phyloP scores from a whole-genome alignment of 2,329 filamentous ascomycete genomes.

The Sphaerulina musiva region DNA sequence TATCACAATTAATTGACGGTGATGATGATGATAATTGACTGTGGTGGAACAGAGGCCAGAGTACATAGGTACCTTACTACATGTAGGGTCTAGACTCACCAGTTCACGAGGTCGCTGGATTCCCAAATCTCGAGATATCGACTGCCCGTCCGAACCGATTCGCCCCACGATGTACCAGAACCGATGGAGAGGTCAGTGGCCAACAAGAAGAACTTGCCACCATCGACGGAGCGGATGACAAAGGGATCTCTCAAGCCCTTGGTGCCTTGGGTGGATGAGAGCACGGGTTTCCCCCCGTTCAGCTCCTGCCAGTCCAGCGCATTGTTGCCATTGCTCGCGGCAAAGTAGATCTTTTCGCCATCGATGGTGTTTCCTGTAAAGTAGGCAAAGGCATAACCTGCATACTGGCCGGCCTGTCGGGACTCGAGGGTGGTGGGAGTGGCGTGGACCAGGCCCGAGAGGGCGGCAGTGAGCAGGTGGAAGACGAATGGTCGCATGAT shows the following conservation, averaged over 20 bases:
- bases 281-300: constrained; percentile 42
- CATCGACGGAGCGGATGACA: constrained; percentile 47
- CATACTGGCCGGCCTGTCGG: constrained; percentile 13
- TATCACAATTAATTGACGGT: too few relatives aligned
- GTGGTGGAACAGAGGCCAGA: too few relatives aligned
- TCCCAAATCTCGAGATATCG: constrained; percentile 49
- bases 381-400: constrained; percentile 48
- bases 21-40: too few relatives aligned
- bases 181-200: constrained; percentile 51
- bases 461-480: constrained; percentile 7
- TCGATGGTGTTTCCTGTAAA: constrained; percentile 43
- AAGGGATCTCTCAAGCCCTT: constrained; percentile 50
- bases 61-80: too few relatives aligned
- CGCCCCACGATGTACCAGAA: constrained; percentile 48
- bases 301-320: constrained; percentile 48
- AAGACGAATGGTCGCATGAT: constrained; percentile 4
- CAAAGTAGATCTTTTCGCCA: constrained; percentile 50
- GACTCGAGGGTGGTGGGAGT: not conserved
- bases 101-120: constrained; percentile 45
- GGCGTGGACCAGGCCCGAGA: constrained; percentile 2
- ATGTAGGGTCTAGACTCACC: constrained; percentile 16
- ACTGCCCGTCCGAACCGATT: constrained; percentile 44
- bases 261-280: constrained; percentile 45
- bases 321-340: constrained; percentile 49
- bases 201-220: constrained; percentile 48